Conservation (phyloP, 2,329 filamentous ascomycete genomes). For the Aaosphaeria pasadenensis region DNA sequence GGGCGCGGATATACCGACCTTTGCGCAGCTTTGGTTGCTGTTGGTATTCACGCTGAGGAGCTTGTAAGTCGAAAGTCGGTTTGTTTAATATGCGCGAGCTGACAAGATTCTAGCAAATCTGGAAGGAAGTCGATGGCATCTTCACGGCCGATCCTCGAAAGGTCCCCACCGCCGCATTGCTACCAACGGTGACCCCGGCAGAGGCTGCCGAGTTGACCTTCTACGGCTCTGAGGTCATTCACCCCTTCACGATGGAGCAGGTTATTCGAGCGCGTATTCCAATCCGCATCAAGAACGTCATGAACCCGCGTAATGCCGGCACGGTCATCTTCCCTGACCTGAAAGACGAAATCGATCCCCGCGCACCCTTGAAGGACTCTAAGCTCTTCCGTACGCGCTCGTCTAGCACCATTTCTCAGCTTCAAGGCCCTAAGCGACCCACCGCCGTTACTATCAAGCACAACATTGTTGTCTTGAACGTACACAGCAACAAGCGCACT, state of each 20-base stretch:
- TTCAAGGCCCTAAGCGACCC: conserved; percentile 49
- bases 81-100: too few relatives aligned
- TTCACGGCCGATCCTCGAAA: conserved; percentile 84
- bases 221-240: conserved; percentile 81
- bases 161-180: conserved; percentile 87
- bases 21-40: conserved; percentile 86
- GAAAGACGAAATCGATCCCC: conserved; percentile 53
- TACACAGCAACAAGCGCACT: conserved; percentile 95
- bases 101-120: conserved; percentile 61
- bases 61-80: conserved; percentile 40
- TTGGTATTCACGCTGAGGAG: conserved; percentile 82
- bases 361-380: conserved; percentile 56
- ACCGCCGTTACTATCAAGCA: conserved; percentile 92
- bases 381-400: conserved; percentile 50
- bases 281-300: conserved; percentile 89
- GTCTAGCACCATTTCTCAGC: conserved; percentile 41
- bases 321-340: conserved; percentile 81
- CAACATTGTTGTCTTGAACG: conserved; percentile 94
- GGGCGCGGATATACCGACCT: conserved; percentile 96
- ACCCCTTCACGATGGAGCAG: conserved; percentile 98
- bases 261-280: conserved; percentile 73
- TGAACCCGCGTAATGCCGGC: conserved; percentile 75
- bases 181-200: conserved; percentile 83
- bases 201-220: conserved; percentile 92
- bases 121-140: conserved; percentile 98